These are phyloP conservation scores for Lodderomyces elongisporus DNA, from an alignment of 1,139 yeast species.

Conservation along the genomic window DNA sequence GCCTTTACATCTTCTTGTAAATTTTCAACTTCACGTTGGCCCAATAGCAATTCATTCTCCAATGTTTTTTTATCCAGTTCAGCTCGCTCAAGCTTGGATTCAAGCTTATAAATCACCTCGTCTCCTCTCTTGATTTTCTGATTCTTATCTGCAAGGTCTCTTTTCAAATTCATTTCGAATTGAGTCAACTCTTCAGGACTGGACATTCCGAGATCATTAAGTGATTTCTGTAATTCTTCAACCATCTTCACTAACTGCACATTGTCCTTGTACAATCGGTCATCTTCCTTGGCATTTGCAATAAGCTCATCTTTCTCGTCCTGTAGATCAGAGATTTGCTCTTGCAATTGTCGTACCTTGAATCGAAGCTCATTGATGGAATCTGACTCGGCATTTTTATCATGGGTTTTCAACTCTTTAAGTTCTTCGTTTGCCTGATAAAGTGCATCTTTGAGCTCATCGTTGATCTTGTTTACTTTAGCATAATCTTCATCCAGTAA, in stretches of 20 bases:
- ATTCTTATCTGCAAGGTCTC: not conserved
- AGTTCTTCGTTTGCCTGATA: too few relatives aligned
- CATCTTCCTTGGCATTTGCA: slow-evolving; percentile 3
- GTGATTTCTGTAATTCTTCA: slow-evolving; percentile 2
- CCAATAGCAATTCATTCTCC: not conserved
- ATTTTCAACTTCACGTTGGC: not conserved
- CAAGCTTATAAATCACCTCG: not conserved
- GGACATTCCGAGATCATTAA: slow-evolving; percentile 2
- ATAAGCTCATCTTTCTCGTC: not conserved
- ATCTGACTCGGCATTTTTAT: too few relatives aligned
- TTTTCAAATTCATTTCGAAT: slow-evolving; percentile 1
- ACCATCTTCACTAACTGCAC: slow-evolving; percentile 3
- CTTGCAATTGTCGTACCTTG: not conserved
- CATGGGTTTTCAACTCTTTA: too few relatives aligned
- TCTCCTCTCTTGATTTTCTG: not conserved
- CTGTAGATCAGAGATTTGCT: slow-evolving; percentile 1
- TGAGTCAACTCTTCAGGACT: slow-evolving; percentile 1
- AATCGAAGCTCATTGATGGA: not conserved
- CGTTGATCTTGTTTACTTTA: not conserved
- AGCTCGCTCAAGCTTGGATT: not conserved
- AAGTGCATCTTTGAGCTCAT: not conserved
- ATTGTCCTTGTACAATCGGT: slow-evolving; percentile 2
- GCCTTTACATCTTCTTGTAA: slow-evolving; percentile 1
- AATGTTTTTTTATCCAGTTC: not conserved
- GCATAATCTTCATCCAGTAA: not conserved